These are phyloP conservation scores for Diplogelasinospora grovesii DNA, from an alignment of 495 filamentous ascomycete species.

Conservation along the genomic window DNA sequence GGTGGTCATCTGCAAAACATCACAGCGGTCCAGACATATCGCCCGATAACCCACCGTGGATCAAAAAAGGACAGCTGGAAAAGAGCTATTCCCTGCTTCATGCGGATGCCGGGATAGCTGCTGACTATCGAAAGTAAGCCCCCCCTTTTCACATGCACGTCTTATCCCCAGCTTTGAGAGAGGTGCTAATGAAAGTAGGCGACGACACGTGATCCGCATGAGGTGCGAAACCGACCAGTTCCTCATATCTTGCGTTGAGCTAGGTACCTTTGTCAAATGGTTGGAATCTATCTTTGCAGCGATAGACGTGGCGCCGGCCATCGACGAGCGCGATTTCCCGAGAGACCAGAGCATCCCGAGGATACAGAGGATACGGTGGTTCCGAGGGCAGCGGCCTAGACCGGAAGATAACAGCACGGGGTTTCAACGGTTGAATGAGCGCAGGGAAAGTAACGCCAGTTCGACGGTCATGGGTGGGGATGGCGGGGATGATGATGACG, in stretches of 20 bases:
- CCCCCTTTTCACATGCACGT: too few relatives aligned
- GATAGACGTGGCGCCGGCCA: slow-evolving; percentile 55
- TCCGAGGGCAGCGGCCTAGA: slow-evolving; percentile 22
- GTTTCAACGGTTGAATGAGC: slow-evolving; percentile 17
- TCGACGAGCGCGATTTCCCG: slow-evolving; percentile 53
- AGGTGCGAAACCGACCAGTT: slow-evolving; percentile 60
- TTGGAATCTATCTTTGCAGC: slow-evolving; percentile 59
- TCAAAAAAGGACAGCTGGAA: slow-evolving; percentile 39
- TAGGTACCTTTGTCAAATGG: slow-evolving; percentile 51
- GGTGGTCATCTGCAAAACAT: slow-evolving; percentile 29
- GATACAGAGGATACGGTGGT: slow-evolving; percentile 34
- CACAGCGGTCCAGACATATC: slow-evolving; percentile 25
- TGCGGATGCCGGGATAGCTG: slow-evolving; percentile 58
- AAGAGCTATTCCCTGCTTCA: slow-evolving; percentile 55
- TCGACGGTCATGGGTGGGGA: neutral
- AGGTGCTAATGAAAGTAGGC: slow-evolving; percentile 24
- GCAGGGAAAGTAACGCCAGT: slow-evolving; percentile 5
- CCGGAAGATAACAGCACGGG: slow-evolving; percentile 20
- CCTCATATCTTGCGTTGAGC: slow-evolving; percentile 46
- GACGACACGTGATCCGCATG: slow-evolving; percentile 54
- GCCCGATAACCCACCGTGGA: slow-evolving; percentile 37
- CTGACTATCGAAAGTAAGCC: slow-evolving; percentile 54
- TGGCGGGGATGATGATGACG: slow-evolving; percentile 9
- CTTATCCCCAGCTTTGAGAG: neutral
- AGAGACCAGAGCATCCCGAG: slow-evolving; percentile 46